phyloP scores from a whole-genome alignment of 164 flowering plant species.

The Chimonanthus salicifolius region DNA sequence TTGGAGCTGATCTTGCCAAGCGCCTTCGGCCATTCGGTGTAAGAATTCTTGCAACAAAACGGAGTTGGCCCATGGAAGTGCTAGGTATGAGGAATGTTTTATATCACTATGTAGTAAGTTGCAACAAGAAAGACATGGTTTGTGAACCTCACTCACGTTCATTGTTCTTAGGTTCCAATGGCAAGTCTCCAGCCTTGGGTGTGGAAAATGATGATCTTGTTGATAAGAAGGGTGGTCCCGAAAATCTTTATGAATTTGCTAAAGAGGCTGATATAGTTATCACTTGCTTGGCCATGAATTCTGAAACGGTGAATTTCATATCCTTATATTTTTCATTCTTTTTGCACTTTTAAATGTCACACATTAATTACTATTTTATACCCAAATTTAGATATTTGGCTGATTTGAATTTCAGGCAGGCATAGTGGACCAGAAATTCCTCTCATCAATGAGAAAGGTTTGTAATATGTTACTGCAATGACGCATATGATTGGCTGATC shows the following conservation, averaged over 20 bases:
- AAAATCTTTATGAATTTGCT: conserved; percentile 61
- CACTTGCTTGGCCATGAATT: conserved; percentile 61
- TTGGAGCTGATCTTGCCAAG: conserved; percentile 78
- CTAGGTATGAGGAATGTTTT: conserved; percentile 21
- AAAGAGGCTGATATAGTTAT: conserved; percentile 72
- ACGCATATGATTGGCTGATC: not conserved
- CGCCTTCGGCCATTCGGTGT: conserved; percentile 86
- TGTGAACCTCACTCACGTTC: conserved; percentile 2
- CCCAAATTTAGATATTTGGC: not conserved
- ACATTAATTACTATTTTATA: conserved; percentile 4
- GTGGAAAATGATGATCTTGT: conserved; percentile 36
- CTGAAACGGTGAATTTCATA: conserved; percentile 51
- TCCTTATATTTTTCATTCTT: conserved; percentile 3
- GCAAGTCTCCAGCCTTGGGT: conserved; percentile 16
- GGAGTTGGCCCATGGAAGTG: conserved; percentile 52
- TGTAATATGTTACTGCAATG: conserved; percentile 10
- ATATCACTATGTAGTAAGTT: not conserved
- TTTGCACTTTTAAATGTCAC: not conserved
- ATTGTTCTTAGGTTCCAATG: conserved; percentile 10
- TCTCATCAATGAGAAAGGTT: conserved; percentile 91
- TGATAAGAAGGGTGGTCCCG: conserved; percentile 74
- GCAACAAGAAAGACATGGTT: not conserved
- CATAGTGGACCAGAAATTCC: conserved; percentile 56
- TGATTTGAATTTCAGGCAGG: conserved; percentile 51
- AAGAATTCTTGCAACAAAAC: conserved; percentile 76